phyloP scores from a whole-genome alignment of 2,329 filamentous ascomycete species.

The Cercospora zeae-maydis region DNA sequence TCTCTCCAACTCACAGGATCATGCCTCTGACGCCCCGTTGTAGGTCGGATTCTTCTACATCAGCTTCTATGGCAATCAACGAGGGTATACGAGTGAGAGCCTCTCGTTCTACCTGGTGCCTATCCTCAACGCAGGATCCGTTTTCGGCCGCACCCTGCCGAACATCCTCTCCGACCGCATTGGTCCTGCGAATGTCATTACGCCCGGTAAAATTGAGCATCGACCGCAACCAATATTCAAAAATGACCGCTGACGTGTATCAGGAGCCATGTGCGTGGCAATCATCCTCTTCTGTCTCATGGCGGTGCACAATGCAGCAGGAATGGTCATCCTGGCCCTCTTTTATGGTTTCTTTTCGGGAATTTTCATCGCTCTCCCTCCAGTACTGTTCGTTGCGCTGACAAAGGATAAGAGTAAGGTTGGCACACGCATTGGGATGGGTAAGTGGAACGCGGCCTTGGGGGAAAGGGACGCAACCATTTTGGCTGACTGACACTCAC shows the following conservation, averaged over 20 bases:
- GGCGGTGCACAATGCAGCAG: slow-evolving; percentile 35
- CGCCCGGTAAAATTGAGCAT: slow-evolving; percentile 26
- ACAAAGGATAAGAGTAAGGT: slow-evolving; percentile 43
- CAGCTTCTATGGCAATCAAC: slow-evolving; percentile 37
- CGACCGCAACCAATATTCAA: background rate
- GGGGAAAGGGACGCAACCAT: background rate
- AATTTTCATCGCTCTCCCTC: slow-evolving; percentile 43
- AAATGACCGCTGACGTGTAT: slow-evolving; percentile 2
- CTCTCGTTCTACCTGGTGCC: slow-evolving; percentile 44
- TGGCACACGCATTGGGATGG: slow-evolving; percentile 35
- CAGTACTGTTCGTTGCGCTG: slow-evolving; percentile 40
- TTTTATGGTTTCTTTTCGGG: slow-evolving; percentile 46
- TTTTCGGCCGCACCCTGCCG: slow-evolving; percentile 42
- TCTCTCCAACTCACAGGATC: background rate
- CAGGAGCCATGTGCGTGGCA: slow-evolving; percentile 34
- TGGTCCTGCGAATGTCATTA: slow-evolving; percentile 40
- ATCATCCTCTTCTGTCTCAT: slow-evolving; percentile 40
- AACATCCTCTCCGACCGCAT: slow-evolving; percentile 40
- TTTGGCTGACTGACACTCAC: slow-evolving; percentile 27
- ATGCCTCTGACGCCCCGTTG: background rate
- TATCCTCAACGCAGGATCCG: slow-evolving; percentile 42
- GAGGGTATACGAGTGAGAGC: slow-evolving; percentile 32
- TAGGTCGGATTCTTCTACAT: slow-evolving; percentile 39
- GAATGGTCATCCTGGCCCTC: slow-evolving; percentile 38
- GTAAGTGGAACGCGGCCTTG: background rate